Evolutionary conservation across 345 rosid genomes (phyloP).

Genomic region (Arabidopsis arenosa): DNA sequence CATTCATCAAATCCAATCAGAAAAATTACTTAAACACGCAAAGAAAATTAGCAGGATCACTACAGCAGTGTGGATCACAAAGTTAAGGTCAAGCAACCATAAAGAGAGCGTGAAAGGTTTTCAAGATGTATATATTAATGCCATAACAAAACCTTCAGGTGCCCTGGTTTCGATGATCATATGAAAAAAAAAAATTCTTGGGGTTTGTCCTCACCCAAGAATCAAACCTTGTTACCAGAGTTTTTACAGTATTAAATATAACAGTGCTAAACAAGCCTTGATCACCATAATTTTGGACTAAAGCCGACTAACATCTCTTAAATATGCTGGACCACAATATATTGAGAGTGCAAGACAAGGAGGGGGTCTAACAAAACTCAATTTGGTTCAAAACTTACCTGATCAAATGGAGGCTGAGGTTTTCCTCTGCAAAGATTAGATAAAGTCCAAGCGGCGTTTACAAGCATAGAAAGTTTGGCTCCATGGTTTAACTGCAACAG

Average conservation of each 20-base stretch:
- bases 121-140: not conserved
- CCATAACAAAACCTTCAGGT: constrained; percentile 12
- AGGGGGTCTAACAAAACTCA: constrained; percentile 12
- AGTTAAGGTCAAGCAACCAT: constrained; percentile 1
- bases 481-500: constrained; percentile 34
- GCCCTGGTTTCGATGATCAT: not conserved
- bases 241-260: constrained; percentile 7
- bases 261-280: not conserved
- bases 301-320: constrained; percentile 3
- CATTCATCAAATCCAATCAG: constrained; percentile 12
- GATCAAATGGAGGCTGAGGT: constrained; percentile 84
- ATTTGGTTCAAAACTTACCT: constrained; percentile 50
- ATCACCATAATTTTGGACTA: constrained; percentile 14
- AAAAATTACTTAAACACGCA: not conserved
- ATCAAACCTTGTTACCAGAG: constrained; percentile 6
- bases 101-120: constrained; percentile 3
- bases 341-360: not conserved
- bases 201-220: not conserved
- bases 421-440: constrained; percentile 78
- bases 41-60: not conserved
- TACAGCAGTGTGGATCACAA: not conserved
- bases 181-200: constrained; percentile 6
- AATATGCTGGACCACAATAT: constrained; percentile 13
- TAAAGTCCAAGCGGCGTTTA: constrained; percentile 46
- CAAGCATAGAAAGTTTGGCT: constrained; percentile 44